Evolutionary conservation across 768 basidiomycete species (phyloP).

Genomic region (Suillus subaureus): DNA sequence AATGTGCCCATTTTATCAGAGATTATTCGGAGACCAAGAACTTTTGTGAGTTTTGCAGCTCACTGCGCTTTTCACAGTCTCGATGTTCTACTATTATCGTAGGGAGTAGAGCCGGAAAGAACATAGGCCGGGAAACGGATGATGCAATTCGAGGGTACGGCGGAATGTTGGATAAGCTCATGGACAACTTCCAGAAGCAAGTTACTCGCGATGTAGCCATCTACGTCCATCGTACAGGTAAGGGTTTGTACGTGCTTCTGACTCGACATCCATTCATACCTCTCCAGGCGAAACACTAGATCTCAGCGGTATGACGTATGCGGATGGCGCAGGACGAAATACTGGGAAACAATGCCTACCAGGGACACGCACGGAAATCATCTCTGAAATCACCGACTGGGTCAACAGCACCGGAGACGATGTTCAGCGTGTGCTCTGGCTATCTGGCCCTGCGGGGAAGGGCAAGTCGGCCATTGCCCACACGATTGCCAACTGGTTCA

Average conservation of each 20-base stretch:
- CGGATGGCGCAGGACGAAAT: not conserved
- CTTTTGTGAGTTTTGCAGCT: conserved; percentile 7
- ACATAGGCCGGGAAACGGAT: conserved; percentile 1
- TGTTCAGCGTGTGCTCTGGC: not conserved
- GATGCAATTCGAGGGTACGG: not conserved
- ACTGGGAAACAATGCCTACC: conserved; percentile 15
- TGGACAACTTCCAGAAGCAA: conserved; percentile 1
- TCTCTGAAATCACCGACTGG: conserved; percentile 30
- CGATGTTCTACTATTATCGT: not conserved
- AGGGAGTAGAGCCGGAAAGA: not conserved
- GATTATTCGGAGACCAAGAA: conserved; percentile 10
- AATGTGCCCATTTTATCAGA: conserved; percentile 11
- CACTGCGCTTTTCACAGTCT: too few relatives aligned
- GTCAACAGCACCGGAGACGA: conserved; percentile 11
- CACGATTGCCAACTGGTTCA: conserved; percentile 19
- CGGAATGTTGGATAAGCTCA: not conserved
- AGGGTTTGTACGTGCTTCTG: not conserved
- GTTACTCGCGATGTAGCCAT: not conserved
- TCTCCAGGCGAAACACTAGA: not conserved
- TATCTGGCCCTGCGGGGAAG: not conserved
- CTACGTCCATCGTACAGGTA: not conserved
- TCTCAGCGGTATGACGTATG: not conserved
- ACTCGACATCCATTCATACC: not conserved
- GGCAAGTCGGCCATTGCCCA: conserved; percentile 1
- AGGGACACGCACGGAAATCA: conserved; percentile 23